Conservation (phyloP, 2,329 filamentous ascomycete genomes). For the Corinectria fuckeliana region DNA sequence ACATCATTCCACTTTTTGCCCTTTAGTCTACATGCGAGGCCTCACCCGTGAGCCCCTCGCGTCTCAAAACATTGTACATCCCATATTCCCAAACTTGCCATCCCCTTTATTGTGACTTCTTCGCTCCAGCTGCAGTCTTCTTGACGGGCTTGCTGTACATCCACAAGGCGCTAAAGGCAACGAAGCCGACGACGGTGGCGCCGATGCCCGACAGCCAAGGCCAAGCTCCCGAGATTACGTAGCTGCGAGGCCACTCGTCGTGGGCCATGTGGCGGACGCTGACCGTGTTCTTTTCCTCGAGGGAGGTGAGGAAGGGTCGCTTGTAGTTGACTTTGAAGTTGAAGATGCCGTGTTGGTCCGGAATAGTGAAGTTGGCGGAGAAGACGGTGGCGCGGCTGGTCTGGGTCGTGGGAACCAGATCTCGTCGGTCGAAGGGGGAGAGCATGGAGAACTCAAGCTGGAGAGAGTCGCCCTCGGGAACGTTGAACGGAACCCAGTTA, state of each 20-base stretch:
- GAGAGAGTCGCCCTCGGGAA: slow-evolving; percentile 73
- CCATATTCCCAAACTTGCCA: slow-evolving; percentile 15
- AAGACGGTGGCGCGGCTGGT: slow-evolving; percentile 76
- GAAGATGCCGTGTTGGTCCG: slow-evolving; percentile 99
- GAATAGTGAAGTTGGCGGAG: slow-evolving; percentile 77
- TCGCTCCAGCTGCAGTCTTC: slow-evolving; percentile 41
- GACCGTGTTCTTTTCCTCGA: slow-evolving; percentile 95
- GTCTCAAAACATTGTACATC: slow-evolving; percentile 21
- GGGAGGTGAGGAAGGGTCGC: slow-evolving; percentile 84
- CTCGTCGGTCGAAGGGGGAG: slow-evolving; percentile 91
- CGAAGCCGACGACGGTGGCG: slow-evolving; percentile 82
- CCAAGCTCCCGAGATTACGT: slow-evolving; percentile 88
- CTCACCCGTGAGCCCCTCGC: slow-evolving; percentile 9
- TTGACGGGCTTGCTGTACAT: slow-evolving; percentile 68
- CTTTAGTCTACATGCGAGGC: slow-evolving; percentile 30
- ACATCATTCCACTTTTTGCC: slow-evolving; percentile 25
- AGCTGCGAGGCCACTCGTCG: slow-evolving; percentile 94
- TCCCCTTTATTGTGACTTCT: slow-evolving; percentile 56
- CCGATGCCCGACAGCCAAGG: slow-evolving; percentile 92
- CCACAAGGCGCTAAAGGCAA: slow-evolving; percentile 88
- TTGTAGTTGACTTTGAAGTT: slow-evolving; percentile 98
- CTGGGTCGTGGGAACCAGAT: slow-evolving; percentile 64
- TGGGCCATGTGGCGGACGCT: slow-evolving; percentile 97
- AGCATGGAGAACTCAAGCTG: slow-evolving; percentile 99
- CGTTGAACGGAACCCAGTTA: slow-evolving; percentile 75